Evolutionary conservation across 2,329 filamentous ascomycete genomes (phyloP).

Genomic region (Westerdykella sp.): DNA sequence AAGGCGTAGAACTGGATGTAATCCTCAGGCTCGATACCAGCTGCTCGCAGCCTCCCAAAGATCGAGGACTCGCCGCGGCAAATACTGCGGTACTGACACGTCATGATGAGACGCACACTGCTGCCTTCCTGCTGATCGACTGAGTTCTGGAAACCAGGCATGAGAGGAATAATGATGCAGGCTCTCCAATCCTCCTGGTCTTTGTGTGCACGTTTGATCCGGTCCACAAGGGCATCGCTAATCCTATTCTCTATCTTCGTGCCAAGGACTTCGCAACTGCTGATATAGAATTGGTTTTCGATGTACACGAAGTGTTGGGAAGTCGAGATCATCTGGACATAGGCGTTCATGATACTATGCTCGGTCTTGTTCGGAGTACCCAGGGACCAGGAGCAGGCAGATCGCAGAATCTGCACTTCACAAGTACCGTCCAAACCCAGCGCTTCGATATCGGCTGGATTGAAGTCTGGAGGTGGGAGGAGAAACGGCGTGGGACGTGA

Average conservation of each 20-base stretch:
- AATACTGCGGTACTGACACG: conserved; percentile 94
- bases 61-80: conserved; percentile 89
- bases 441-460: conserved; percentile 74
- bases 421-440: conserved; percentile 89
- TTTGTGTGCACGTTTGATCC: conserved; percentile 75
- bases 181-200: conserved; percentile 87
- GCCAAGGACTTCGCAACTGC: conserved; percentile 80
- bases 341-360: conserved; percentile 92
- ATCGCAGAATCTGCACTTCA: conserved; percentile 91
- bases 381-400: conserved; percentile 84
- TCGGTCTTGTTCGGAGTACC: conserved; percentile 79
- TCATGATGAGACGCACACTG: conserved; percentile 90
- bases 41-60: conserved; percentile 73
- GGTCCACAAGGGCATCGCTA: conserved; percentile 87
- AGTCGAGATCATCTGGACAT: conserved; percentile 87
- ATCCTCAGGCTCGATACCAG: conserved; percentile 84
- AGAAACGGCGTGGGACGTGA: conserved; percentile 90
- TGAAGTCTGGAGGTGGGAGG: conserved; percentile 87
- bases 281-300: conserved; percentile 98
- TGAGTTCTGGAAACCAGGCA: conserved; percentile 98
- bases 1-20: conserved; percentile 95
- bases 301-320: conserved; percentile 98
- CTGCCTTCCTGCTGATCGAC: conserved; percentile 92
- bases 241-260: conserved; percentile 88
- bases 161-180: conserved; percentile 83